A percentile compares a stretch with the other conserved stretches of the same genome.
phyloP scores from a whole-genome alignment of 192 early-diverging fungal species.

The Backusella morwellensis region DNA sequence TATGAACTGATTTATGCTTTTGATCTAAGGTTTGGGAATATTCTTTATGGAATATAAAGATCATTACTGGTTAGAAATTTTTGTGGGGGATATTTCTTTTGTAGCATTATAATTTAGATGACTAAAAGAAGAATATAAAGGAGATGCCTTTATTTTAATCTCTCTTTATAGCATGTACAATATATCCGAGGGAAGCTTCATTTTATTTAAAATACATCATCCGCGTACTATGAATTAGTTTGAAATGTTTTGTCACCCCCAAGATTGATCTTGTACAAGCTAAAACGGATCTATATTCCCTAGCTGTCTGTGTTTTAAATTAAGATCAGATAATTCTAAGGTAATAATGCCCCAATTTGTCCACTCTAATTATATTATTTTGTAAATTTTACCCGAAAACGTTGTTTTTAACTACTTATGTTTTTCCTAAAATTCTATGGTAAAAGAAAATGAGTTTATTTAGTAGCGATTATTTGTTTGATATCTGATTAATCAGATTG shows the following conservation, averaged over 20 bases:
- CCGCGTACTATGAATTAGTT: not conserved
- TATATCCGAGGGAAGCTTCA: not conserved
- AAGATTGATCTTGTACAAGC: not conserved
- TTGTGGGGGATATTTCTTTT: not conserved
- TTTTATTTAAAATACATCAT: no score
- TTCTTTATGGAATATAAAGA: not conserved
- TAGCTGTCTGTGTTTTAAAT: not conserved
- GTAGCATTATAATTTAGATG: not conserved
- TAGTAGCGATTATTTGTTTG: not conserved
- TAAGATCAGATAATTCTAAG: not conserved
- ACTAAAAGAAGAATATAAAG: not conserved
- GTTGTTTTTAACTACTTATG: not conserved
- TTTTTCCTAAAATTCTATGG: not conserved
- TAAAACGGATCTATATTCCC: not conserved
- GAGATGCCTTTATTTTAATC: not conserved
- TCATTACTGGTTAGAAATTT: not conserved
- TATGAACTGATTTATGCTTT: not conserved
- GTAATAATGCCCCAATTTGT: not conserved
- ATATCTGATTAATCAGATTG: not conserved
- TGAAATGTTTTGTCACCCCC: not conserved
- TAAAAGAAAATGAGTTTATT: not conserved
- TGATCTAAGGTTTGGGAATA: not conserved
- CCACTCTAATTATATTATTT: not conserved
- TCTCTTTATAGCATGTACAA: not conserved
- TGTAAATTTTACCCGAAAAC: constrained; percentile 1